phyloP scores from a whole-genome alignment of 306 rosid genomes.

The Begonia fuchsioides region DNA sequence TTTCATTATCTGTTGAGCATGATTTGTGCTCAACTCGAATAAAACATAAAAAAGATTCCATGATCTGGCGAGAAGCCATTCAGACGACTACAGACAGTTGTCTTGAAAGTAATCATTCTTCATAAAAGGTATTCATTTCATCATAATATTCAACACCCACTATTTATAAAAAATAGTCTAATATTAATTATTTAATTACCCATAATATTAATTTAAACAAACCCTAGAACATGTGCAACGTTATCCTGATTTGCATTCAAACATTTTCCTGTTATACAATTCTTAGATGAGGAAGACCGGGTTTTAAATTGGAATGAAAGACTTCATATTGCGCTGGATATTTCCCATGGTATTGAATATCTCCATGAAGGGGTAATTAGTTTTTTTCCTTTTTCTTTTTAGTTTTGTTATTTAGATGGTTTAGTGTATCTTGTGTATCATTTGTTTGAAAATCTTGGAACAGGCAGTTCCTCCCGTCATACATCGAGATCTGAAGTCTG shows the following conservation, averaged over 20 bases:
- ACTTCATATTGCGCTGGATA: slow-evolving; percentile 80
- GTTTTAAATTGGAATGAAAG: slow-evolving; percentile 83
- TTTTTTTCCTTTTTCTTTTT: slow-evolving; percentile 8
- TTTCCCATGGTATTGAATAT: slow-evolving; percentile 89
- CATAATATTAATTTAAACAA: too few relatives aligned
- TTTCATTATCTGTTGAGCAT: too few relatives aligned
- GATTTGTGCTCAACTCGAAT: too few relatives aligned
- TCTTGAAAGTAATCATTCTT: too few relatives aligned
- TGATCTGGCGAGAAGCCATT: too few relatives aligned
- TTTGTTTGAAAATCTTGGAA: slow-evolving; percentile 14
- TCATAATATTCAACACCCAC: too few relatives aligned
- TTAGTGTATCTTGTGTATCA: slow-evolving; percentile 7
- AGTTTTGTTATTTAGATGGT: slow-evolving; percentile 5
- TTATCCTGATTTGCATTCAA: background rate
- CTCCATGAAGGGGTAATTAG: slow-evolving; percentile 89
- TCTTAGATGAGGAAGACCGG: slow-evolving; percentile 43
- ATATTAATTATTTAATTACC: too few relatives aligned
- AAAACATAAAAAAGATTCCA: too few relatives aligned
- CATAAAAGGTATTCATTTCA: too few relatives aligned
- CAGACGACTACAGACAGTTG: too few relatives aligned
- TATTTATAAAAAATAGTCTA: too few relatives aligned
- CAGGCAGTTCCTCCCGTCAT: slow-evolving; percentile 96
- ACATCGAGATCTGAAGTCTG: slow-evolving; percentile 94
- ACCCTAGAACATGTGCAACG: too few relatives aligned
- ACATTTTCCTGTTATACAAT: slow-evolving; percentile 20